These are phyloP conservation scores for Penicillium lividum DNA, from an alignment of 495 filamentous ascomycete genomes.

Conservation along the genomic window DNA sequence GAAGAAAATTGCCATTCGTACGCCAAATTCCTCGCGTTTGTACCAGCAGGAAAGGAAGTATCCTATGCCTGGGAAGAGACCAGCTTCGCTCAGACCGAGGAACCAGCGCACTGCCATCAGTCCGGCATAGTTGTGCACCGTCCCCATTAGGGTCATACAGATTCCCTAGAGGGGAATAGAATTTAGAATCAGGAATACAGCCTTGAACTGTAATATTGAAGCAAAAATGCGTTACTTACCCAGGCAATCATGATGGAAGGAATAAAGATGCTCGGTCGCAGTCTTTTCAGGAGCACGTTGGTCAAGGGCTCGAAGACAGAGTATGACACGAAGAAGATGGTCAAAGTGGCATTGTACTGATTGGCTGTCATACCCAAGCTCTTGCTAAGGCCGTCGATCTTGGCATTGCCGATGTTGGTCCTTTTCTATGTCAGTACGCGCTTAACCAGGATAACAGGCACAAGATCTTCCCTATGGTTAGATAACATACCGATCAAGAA, in stretches of 20 bases:
- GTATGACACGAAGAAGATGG: constrained; percentile 94
- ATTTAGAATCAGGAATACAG: background rate
- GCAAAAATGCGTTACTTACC: constrained; percentile 28
- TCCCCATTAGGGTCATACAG: constrained; percentile 81
- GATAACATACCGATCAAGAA: constrained; percentile 65
- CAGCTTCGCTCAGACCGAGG: constrained; percentile 81
- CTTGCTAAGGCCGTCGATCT: constrained; percentile 69
- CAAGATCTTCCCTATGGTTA: background rate
- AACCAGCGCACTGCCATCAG: constrained; percentile 85
- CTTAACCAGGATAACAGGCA: background rate
- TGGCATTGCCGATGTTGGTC: constrained; percentile 87
- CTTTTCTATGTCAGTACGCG: constrained; percentile 22
- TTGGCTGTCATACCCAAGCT: constrained; percentile 63
- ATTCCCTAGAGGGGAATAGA: constrained; percentile 59
- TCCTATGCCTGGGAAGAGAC: constrained; percentile 82
- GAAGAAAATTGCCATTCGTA: constrained; percentile 84
- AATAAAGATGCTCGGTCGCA: constrained; percentile 72
- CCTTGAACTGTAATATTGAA: background rate
- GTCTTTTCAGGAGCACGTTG: constrained; percentile 80
- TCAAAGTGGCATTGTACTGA: constrained; percentile 77
- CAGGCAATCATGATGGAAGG: constrained; percentile 59
- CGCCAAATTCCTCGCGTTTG: constrained; percentile 76
- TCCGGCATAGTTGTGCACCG: constrained; percentile 74
- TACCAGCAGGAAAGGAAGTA: constrained; percentile 92
- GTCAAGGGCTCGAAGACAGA: constrained; percentile 83